These are phyloP conservation scores for Blastocystis sp. DNA, from an alignment of 352 stramenopile genomes.

Conservation along the genomic window DNA sequence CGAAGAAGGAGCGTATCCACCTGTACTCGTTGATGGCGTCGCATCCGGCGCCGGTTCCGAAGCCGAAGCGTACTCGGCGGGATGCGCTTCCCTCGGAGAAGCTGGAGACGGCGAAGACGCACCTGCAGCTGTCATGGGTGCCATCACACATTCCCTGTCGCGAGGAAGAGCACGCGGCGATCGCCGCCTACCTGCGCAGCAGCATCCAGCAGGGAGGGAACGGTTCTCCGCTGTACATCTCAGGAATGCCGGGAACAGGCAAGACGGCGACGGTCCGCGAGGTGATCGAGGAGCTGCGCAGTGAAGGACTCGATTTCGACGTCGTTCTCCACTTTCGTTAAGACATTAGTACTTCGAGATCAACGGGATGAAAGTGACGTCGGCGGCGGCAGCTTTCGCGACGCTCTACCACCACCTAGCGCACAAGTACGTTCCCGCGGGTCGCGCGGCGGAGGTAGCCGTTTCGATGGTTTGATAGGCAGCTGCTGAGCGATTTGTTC, in stretches of 20 bases:
- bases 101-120: constrained; percentile 15
- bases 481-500: constrained; percentile 44
- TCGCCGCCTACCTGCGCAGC: constrained; percentile 11
- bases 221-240: constrained; percentile 48
- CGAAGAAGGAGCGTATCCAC: constrained; percentile 34
- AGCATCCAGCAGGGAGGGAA: constrained; percentile 41
- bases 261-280: constrained; percentile 68
- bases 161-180: neutral
- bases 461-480: neutral
- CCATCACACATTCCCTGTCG: constrained; percentile 8
- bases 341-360: constrained; percentile 46
- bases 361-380: constrained; percentile 56
- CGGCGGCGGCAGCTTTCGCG: constrained; percentile 18
- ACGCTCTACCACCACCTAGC: constrained; percentile 23
- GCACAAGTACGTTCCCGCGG: constrained; percentile 16
- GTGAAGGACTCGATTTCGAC: constrained; percentile 60
- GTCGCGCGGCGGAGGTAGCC: neutral
- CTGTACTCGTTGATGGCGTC: neutral
- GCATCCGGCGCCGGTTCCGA: neutral
- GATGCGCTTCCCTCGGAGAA: neutral
- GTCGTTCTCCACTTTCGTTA: neutral
- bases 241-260: constrained; percentile 62
- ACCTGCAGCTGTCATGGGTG: constrained; percentile 20
- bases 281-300: constrained; percentile 63
- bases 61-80: neutral